Conservation (phyloP, 2,329 filamentous ascomycete species). For the Colletotrichum chrysophilum region DNA sequence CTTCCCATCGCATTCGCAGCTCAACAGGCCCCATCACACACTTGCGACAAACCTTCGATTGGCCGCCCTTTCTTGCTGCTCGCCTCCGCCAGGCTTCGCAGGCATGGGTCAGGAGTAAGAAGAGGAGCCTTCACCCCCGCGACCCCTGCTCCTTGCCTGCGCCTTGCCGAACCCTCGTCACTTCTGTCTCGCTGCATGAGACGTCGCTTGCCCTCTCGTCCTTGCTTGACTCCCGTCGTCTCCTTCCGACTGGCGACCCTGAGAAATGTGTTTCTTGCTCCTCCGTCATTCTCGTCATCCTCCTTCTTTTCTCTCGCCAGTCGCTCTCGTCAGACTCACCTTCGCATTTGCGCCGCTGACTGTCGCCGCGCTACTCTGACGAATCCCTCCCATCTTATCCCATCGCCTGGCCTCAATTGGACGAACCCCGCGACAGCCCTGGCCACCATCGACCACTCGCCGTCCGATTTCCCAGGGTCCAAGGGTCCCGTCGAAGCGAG, state of each 20-base stretch:
- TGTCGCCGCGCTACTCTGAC: not conserved
- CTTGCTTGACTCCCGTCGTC: not conserved
- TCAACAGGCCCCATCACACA: not conserved
- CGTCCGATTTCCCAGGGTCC: not conserved
- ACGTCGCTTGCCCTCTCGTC: not conserved
- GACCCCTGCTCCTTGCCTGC: constrained; percentile 7
- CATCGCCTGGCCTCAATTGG: not conserved
- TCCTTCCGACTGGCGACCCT: not conserved
- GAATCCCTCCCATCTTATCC: not conserved
- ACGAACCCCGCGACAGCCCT: not conserved
- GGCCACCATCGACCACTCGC: not conserved
- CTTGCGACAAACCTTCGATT: not conserved
- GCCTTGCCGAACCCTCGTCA: constrained; percentile 3
- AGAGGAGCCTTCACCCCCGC: not conserved
- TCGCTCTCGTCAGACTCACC: not conserved
- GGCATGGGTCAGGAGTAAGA: not conserved
- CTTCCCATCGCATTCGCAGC: not conserved
- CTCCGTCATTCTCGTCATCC: not conserved
- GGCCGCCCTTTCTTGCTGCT: not conserved
- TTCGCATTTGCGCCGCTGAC: not conserved
- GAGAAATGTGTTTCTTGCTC: constrained; percentile 1
- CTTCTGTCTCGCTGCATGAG: constrained; percentile 8
- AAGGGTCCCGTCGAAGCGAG: not conserved
- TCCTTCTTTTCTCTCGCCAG: not conserved
- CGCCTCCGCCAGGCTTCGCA: not conserved